phyloP scores from a whole-genome alignment of 257 asterid genomes.

The Verbena officinalis region DNA sequence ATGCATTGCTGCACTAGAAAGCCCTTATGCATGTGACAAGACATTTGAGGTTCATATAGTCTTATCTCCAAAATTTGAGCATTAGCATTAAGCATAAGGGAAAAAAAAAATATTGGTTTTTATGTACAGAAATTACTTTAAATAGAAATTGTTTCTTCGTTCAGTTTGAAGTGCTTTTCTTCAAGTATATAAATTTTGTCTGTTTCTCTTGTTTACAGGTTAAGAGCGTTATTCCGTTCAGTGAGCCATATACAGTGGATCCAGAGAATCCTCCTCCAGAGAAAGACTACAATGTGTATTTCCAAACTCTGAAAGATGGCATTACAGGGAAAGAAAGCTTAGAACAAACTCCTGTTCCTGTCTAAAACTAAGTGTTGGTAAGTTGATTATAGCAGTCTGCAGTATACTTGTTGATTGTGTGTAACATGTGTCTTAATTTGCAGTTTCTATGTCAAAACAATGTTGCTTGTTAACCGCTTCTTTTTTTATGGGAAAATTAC shows the following conservation, averaged over 20 bases:
- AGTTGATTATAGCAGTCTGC: slow-evolving; percentile 9
- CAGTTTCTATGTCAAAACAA: background rate
- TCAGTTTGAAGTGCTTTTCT: slow-evolving; percentile 1
- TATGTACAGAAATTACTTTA: no score
- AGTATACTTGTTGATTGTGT: background rate
- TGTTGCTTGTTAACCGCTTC: background rate
- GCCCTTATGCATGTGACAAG: slow-evolving; percentile 88
- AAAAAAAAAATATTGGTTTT: background rate
- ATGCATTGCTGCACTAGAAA: slow-evolving; percentile 84
- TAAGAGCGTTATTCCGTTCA: slow-evolving; percentile 87
- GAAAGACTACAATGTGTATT: slow-evolving; percentile 77
- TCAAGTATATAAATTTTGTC: background rate
- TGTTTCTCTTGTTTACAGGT: slow-evolving; percentile 51
- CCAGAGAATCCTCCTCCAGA: slow-evolving; percentile 94
- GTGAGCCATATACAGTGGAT: slow-evolving; percentile 90
- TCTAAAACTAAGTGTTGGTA: slow-evolving; percentile 39
- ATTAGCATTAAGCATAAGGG: background rate
- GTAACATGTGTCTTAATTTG: background rate
- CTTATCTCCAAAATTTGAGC: background rate
- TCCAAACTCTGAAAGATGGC: slow-evolving; percentile 76
- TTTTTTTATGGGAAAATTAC: no score
- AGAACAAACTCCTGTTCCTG: slow-evolving; percentile 65
- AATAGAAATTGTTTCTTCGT: background rate
- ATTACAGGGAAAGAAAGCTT: slow-evolving; percentile 93
- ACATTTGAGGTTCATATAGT: slow-evolving; percentile 71